Percentiles rank a stretch among this genome's conserved stretches.
Conservation (phyloP, 306 rosid genomes). For the Cucurbita ficifolia region DNA sequence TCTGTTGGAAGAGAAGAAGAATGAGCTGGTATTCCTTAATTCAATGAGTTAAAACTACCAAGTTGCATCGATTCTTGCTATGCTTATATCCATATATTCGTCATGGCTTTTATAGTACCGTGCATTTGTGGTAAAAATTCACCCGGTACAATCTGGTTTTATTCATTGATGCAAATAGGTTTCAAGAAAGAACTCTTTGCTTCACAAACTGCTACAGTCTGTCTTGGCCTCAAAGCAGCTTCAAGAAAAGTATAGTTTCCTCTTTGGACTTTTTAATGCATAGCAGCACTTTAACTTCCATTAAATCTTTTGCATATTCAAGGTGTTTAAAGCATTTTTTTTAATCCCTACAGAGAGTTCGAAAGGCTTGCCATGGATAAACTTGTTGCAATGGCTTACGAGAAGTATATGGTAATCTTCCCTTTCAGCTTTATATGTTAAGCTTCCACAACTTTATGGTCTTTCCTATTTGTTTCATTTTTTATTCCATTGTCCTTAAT, state of each 20-base stretch:
- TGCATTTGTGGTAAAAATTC: neutral
- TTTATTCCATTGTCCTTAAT: neutral
- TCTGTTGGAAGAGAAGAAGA: conserved; percentile 52
- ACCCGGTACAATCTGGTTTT: neutral
- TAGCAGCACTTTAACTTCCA: conserved; percentile 5
- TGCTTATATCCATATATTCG: neutral
- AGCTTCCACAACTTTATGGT: neutral
- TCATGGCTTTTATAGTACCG: neutral
- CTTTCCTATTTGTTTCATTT: neutral
- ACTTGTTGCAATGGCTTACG: conserved; percentile 66
- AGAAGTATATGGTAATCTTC: conserved; percentile 71
- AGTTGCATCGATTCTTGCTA: neutral
- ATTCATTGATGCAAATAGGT: conserved; percentile 32
- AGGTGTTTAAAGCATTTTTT: conserved; percentile 7
- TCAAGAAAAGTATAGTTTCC: conserved; percentile 51
- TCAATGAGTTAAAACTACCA: conserved; percentile 6
- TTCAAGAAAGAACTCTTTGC: conserved; percentile 52
- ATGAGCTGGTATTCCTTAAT: conserved; percentile 42
- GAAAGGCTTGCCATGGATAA: conserved; percentile 69
- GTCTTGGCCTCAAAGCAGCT: conserved; percentile 39
- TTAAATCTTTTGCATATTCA: conserved; percentile 12
- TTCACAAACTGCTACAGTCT: conserved; percentile 44
- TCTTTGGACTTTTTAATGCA: conserved; percentile 14
- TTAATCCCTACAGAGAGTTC: conserved; percentile 53
- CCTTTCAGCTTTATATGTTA: conserved; percentile 5